phyloP scores from a whole-genome alignment of 2,329 filamentous ascomycete genomes.

The Meredithiella fracta region DNA sequence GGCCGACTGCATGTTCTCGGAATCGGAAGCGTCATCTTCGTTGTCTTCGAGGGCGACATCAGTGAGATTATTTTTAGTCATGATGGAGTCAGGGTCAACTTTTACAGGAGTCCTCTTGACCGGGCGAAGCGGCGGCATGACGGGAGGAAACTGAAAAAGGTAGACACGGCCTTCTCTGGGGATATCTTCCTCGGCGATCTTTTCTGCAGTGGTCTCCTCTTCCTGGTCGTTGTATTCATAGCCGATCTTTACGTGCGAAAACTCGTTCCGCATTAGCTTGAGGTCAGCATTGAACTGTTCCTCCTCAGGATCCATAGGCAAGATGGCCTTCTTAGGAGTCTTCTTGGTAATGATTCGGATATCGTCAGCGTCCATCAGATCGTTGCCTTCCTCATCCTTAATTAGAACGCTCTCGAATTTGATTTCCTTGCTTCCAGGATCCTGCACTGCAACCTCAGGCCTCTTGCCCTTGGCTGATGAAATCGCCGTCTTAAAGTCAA shows the following conservation, averaged over 20 bases:
- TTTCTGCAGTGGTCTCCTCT: conserved; percentile 14
- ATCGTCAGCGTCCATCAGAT: conserved; percentile 17
- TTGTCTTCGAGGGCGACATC: conserved; percentile 21
- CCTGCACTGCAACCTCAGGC: conserved; percentile 39
- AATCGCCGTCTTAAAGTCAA: conserved; percentile 14
- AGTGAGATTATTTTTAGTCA: conserved; percentile 16
- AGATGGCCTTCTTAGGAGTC: conserved; percentile 16
- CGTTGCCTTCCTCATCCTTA: conserved; percentile 16
- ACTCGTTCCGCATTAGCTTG: conserved; percentile 27
- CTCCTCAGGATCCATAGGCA: conserved; percentile 16
- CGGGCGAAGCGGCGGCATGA: conserved; percentile 36
- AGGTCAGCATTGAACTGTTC: conserved; percentile 24
- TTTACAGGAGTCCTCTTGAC: conserved; percentile 15
- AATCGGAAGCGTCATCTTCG: conserved; percentile 18
- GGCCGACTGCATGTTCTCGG: conserved; percentile 22
- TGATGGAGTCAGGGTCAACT: conserved; percentile 17
- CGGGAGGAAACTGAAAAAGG: conserved; percentile 47
- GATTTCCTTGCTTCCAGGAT: conserved; percentile 31
- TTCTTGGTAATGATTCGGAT: conserved; percentile 19
- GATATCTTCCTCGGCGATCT: conserved; percentile 12
- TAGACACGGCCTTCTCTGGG: conserved; percentile 38
- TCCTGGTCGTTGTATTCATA: conserved; percentile 9
- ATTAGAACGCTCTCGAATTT: conserved; percentile 23
- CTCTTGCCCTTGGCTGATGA: conserved; percentile 8
- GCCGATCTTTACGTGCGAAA: conserved; percentile 16